Evolutionary conservation across 768 basidiomycete species (phyloP).

Genomic region (Infundibulicybe gibba): DNA sequence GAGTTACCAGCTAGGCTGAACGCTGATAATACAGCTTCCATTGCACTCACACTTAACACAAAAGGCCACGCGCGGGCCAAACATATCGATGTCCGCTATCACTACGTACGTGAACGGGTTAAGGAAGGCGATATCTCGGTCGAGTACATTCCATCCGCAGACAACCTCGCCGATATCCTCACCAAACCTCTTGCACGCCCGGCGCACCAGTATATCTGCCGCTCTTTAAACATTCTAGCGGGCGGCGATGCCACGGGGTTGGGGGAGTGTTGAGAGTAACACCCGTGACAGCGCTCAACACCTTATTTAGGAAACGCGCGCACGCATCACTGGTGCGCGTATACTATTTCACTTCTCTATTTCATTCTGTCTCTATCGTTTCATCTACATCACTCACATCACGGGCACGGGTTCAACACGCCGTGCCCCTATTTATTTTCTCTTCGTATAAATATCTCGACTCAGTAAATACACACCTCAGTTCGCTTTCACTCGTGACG

Average conservation of each 20-base stretch:
- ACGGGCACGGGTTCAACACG: no score
- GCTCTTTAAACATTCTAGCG: background rate
- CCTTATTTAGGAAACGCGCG: no score
- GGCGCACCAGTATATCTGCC: background rate
- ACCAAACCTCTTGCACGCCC: constrained; percentile 20
- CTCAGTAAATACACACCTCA: no score
- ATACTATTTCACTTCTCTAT: no score
- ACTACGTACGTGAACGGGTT: constrained; percentile 10
- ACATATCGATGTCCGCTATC: constrained; percentile 14
- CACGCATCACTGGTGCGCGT: no score
- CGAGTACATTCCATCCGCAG: constrained; percentile 11
- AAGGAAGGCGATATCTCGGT: constrained; percentile 1
- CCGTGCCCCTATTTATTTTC: no score
- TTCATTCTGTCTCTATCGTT: no score
- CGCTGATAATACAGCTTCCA: constrained; percentile 21
- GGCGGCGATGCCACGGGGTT: background rate
- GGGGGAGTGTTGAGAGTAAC: constrained; percentile 2
- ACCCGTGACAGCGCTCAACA: no score
- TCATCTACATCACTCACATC: no score
- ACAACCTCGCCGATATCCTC: constrained; percentile 24
- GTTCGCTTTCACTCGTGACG: no score
- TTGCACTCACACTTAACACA: constrained; percentile 15
- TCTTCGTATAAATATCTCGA: no score
- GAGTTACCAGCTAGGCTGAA: constrained; percentile 12
- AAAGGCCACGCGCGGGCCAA: constrained; percentile 15